Base-by-base conservation (phyloP, 768 basidiomycete species). In the Suillus clintonianus region DNA sequence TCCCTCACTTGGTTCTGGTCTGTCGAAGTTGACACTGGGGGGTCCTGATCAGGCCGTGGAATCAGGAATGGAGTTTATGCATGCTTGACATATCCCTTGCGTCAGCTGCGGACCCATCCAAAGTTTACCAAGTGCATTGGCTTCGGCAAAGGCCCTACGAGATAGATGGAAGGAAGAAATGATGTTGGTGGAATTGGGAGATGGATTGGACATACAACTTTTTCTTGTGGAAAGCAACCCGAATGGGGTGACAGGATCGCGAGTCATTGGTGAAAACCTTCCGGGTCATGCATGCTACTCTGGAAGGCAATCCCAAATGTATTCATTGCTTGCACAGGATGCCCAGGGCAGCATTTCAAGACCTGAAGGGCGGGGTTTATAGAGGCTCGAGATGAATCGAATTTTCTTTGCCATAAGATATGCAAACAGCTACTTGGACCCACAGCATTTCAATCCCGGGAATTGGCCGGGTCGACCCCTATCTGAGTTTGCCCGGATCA, bases 121-220 rank as follows among this genome's bases (percentile, higher is more conserved):
- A 60, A 65, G 61, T 62, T 39, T 65, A 62, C 42, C n/a, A 14
- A 34, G 61, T 41, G 4, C 51, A 65, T 48, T 65, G 61, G 64
- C 55, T 65, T 32, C 0, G 22, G 61, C 64, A 47, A 62, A n/a
- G n/a, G n/a, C n/a, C n/a, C n/a, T n/a, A n/a, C n/a, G n/a, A n/a
- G n/a, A n/a, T n/a, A n/a, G n/a, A 53, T 65, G 64, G 50, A 22
- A 19, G 34, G 64, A 65, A 41, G 64, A 62, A 41, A 30, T 39
- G 45, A 47, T 14, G 1, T 24, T 47, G 45, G 45, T 47, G 22
- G 11, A 47, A 47, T 47, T 47, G n/a, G 10, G 45, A 47, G 45
- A 47, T 47, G 45, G 45, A 47, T 13, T 47, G 45, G 45, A 47
- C 45, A 19, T 47, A 22, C 6, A 47, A 47, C 45, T 24, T 47